Conservation (phyloP, 768 basidiomycete species). For the Russula lepida region DNA sequence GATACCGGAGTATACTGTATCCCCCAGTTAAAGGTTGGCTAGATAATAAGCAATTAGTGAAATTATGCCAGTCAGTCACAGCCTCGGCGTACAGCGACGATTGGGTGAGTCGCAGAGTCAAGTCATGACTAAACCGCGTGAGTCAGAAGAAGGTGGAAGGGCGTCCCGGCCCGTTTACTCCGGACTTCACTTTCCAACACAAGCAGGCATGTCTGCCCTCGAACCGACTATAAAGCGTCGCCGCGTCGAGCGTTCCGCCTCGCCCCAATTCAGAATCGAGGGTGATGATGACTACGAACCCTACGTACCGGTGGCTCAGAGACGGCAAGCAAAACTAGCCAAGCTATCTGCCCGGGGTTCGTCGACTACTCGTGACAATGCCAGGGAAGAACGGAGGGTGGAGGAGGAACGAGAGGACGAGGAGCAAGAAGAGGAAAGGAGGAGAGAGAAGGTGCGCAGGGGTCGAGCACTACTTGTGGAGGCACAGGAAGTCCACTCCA, state of each 20-base stretch:
- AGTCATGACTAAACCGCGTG: no score
- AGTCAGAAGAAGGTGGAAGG: no score
- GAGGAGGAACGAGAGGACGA: constrained; percentile 56
- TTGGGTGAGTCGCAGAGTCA: no score
- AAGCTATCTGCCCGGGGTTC: constrained; percentile 59
- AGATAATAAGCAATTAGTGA: no score
- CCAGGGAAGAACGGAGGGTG: constrained; percentile 45
- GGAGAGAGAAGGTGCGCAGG: constrained; percentile 65
- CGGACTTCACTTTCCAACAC: not conserved
- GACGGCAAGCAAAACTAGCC: constrained; percentile 72
- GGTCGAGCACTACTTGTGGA: constrained; percentile 85
- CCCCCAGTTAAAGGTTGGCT: no score
- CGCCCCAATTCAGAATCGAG: constrained; percentile 51
- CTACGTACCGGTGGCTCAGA: constrained; percentile 81
- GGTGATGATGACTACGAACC: constrained; percentile 63
- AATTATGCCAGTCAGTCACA: no score
- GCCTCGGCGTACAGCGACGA: no score
- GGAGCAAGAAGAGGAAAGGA: constrained; percentile 69
- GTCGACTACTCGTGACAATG: constrained; percentile 44
- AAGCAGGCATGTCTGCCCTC: constrained; percentile 25
- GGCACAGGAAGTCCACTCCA: constrained; percentile 89
- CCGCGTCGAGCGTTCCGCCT: constrained; percentile 48
- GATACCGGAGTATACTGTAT: no score
- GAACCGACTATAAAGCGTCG: constrained; percentile 36
- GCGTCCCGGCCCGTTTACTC: constrained; percentile 22